Base-by-base conservation (phyloP, 345 rosid species). In the Geranium rotundifolium region DNA sequence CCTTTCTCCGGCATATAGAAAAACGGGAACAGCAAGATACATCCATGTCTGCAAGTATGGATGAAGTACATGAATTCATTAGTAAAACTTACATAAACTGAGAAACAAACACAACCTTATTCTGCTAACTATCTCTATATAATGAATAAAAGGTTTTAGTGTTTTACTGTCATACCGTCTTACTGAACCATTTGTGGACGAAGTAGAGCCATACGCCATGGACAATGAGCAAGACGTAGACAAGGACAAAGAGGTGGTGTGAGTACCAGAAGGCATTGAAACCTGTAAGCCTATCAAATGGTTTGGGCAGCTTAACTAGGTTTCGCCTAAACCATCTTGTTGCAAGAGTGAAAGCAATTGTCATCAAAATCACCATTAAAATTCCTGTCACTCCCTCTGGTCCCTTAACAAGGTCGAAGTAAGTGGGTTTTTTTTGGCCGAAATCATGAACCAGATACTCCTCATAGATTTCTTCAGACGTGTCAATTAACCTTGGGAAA, bases 171-270 rank as follows among this genome's bases (percentile, higher is more conserved):
- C 79, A 65, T 58, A 83, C 88, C 66, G 88, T 81, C 64, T 81
- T 83, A 46, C 76, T 82, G 5, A 50, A 54, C 7, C 66, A 12
- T 15, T 72, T 67, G 70, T 67, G 61, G 60, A 83, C 79, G 9
- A 83, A 75, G 75, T 79, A 83, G 56, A 83, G 84, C 80, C 81
- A 81, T 79, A 83, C 79, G 63, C 80, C 77, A 71, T 83, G 88
- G 27, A 79, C 80, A 30, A 83, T 70, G 61, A 81, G 77, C 79
- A 83, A 65, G 17, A 68, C 75, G 55, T 83, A 83, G 29, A 83
- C 85, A 18, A 73, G 37, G 65, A 83, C 59, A 63, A 83, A 76
- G 20, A 81, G 65, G 64, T 83, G 88, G 77, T 83, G 85, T 15
- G 84, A 83, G 76, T 81, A 83, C 88, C 88, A 81, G 54, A 84